Evolutionary conservation across 768 basidiomycete species (phyloP).

Genomic region (Neoboletus magnificus): DNA sequence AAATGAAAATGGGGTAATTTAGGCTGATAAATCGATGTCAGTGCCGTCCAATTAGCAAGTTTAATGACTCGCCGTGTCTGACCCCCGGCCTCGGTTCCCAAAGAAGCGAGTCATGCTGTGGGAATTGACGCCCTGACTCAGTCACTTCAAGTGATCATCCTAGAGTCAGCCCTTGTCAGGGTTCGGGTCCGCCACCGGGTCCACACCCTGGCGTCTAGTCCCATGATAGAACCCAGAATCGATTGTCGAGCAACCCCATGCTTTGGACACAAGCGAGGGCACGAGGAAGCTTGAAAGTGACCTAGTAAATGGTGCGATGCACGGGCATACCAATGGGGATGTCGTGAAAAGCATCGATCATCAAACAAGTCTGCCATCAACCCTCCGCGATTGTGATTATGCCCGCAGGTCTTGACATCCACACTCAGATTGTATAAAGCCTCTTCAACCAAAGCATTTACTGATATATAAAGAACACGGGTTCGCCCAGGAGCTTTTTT

Average conservation of each 20-base stretch:
- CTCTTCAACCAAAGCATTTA: not conserved
- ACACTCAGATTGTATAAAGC: too few species aligned
- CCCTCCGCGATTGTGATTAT: too few species aligned
- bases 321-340: too few species aligned
- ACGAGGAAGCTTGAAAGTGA: not conserved
- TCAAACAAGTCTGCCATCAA: too few species aligned
- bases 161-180: not conserved
- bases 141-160: not conserved
- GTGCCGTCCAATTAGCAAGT: not conserved
- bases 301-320: too few species aligned
- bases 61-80: too few species aligned
- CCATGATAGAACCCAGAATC: too few species aligned
- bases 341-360: too few species aligned
- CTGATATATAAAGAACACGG: too few species aligned
- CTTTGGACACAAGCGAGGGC: not conserved
- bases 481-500: conserved; percentile 12
- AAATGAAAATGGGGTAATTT: not conserved
- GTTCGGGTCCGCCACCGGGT: not conserved
- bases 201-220: not conserved
- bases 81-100: not conserved
- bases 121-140: not conserved
- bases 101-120: not conserved
- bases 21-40: too few species aligned
- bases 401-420: too few species aligned
- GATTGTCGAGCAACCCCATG: not conserved